These are phyloP conservation scores for Citrus maxima DNA, from an alignment of 345 rosid species.

Conservation along the genomic window DNA sequence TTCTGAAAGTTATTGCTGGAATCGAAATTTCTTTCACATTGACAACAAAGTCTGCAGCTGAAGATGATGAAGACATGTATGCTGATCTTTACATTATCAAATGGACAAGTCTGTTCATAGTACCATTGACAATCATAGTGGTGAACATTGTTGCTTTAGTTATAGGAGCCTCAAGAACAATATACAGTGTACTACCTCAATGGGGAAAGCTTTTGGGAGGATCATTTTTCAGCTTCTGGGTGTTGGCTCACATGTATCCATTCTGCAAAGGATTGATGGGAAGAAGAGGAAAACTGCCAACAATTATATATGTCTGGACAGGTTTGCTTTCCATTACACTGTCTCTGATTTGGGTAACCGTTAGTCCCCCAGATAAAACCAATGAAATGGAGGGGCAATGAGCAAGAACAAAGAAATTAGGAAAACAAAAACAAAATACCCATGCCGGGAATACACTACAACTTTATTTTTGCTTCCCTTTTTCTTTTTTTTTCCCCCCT, in stretches of 20 bases:
- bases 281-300: constrained; percentile 80
- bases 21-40: constrained; percentile 83
- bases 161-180: constrained; percentile 62
- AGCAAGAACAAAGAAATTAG: not conserved
- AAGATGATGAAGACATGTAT: constrained; percentile 67
- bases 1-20: constrained; percentile 75
- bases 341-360: constrained; percentile 69
- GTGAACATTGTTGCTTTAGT: constrained; percentile 67
- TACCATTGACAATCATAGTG: constrained; percentile 77
- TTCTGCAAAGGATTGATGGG: constrained; percentile 83
- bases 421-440: not conserved
- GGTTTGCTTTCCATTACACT: constrained; percentile 69
- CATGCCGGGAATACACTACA: not conserved
- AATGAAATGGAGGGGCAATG: constrained; percentile 15
- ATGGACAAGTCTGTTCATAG: constrained; percentile 82
- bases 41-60: constrained; percentile 64
- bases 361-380: constrained; percentile 58
- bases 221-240: constrained; percentile 83
- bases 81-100: constrained; percentile 84
- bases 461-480: not conserved
- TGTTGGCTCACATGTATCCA: constrained; percentile 82
- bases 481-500: no score
- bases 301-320: constrained; percentile 79
- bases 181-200: constrained; percentile 82
- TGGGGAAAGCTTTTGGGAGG: constrained; percentile 92